Base-by-base conservation (phyloP, 73 alveolate genomes). In the Tetrahymena borealis region DNA sequence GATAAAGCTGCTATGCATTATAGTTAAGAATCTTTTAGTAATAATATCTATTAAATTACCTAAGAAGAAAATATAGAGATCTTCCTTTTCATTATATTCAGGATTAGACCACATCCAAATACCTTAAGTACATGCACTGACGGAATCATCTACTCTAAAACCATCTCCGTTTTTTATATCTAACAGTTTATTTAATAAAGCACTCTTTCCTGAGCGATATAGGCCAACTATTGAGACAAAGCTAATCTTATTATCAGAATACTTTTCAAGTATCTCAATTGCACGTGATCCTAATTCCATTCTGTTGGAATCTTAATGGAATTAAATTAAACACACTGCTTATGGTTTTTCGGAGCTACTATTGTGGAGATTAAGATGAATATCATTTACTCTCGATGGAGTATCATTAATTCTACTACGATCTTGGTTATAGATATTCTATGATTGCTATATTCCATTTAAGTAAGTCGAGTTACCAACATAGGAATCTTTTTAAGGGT, bases 21-120 rank as follows among this genome's bases (percentile, higher is more conserved):
- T n/a, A n/a, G n/a, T n/a, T n/a, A n/a, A n/a, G n/a, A n/a, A n/a
- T n/a, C n/a, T n/a, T n/a, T n/a, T n/a, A n/a, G n/a, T n/a, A n/a
- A n/a, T n/a, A n/a, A n/a, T n/a, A n/a, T n/a, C n/a, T n/a, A n/a
- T n/a, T 41, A 31, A 18, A 41, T 41, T 60, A 60, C 85, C 85
- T n/a, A 98, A 92, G 12, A 98, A 94, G 28, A 98, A 90, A 18
- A 98, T 96, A 93, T 96, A 95, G 94, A 98, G 94, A 93, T 98
- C 96, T 85, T 98, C 94, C n/a, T 97, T 96, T 91, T 97, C 91
- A 32, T 97, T 97, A 20, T 95, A 96, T 33, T 97, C 42, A 20
- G 99, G 98, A 43, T 94, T 96, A 15, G 99, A 98, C 99, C 99
- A 98, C 92, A 98, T 95, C 99, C 99, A 98, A 11, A 98, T 95